Conservation (phyloP, 345 rosid species). For the Chamaenerion angustifolium region DNA sequence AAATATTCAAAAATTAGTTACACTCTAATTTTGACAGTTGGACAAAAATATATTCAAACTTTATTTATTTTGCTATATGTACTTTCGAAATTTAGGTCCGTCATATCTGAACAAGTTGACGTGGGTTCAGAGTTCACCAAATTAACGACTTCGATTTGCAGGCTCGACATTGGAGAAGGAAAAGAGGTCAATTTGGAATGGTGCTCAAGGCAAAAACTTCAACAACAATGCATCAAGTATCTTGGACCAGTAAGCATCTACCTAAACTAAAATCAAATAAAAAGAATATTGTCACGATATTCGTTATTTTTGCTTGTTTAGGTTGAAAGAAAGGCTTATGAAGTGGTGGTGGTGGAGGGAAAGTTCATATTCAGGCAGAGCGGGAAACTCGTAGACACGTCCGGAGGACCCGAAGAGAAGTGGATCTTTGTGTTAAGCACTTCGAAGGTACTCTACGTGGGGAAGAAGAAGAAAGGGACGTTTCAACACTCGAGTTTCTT, state of each 20-base stretch:
- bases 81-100: too few species aligned
- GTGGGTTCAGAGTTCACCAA: too few species aligned
- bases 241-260: slow-evolving; percentile 63
- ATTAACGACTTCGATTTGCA: slow-evolving; percentile 13
- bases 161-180: slow-evolving; percentile 82
- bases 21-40: too few species aligned
- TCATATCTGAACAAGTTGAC: too few species aligned
- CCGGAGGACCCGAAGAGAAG: slow-evolving; percentile 25
- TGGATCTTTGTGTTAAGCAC: slow-evolving; percentile 74
- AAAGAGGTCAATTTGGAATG: slow-evolving; percentile 37
- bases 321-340: slow-evolving; percentile 59
- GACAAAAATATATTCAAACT: too few species aligned
- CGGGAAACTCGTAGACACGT: slow-evolving; percentile 25
- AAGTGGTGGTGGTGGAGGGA: slow-evolving; percentile 36
- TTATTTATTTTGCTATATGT: too few species aligned
- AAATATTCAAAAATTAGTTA: too few species aligned
- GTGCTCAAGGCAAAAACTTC: slow-evolving; percentile 40
- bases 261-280: too few species aligned
- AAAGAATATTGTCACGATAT: too few species aligned
- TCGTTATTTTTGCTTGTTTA: slow-evolving; percentile 5
- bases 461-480: slow-evolving; percentile 43
- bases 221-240: slow-evolving; percentile 55
- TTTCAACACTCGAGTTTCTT: slow-evolving; percentile 81
- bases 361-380: slow-evolving; percentile 35
- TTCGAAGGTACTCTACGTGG: slow-evolving; percentile 35